Percentiles rank a stretch among this genome's conserved stretches.
Conservation (phyloP, 805 yeast genomes). For the Pichia gijzeniarum region DNA sequence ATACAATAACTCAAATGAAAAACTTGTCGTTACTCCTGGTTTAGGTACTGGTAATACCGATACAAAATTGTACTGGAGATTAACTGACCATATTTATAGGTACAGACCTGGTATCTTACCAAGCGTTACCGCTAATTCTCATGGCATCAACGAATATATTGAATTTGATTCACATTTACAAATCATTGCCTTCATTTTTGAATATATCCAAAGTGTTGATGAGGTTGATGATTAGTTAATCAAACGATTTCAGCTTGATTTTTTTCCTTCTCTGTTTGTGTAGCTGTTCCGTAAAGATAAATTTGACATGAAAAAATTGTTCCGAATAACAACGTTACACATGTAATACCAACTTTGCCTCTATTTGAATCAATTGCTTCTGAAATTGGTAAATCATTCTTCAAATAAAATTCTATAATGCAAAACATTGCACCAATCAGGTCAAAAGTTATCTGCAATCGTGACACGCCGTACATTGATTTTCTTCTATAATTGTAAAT, state of each 20-base stretch:
- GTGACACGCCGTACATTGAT: conserved; percentile 42
- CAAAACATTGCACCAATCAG: conserved; percentile 37
- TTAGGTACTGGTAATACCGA: conserved; percentile 68
- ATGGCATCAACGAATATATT: conserved; percentile 61
- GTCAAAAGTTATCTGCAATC: conserved; percentile 35
- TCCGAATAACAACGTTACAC: conserved; percentile 31
- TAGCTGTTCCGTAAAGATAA: conserved; percentile 16
- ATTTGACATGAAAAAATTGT: conserved; percentile 25
- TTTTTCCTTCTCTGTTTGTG: conserved; percentile 2
- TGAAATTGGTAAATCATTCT: conserved; percentile 24
- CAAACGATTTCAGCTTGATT: background rate
- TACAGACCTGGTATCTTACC: conserved; percentile 43
- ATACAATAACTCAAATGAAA: conserved; percentile 16
- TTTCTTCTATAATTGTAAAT: conserved; percentile 34
- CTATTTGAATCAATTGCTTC: conserved; percentile 34
- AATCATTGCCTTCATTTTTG: conserved; percentile 48
- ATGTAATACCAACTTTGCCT: conserved; percentile 38
- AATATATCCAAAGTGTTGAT: conserved; percentile 42
- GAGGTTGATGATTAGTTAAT: conserved; percentile 11
- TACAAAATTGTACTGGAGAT: conserved; percentile 55
- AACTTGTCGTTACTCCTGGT: conserved; percentile 47
- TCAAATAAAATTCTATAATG: conserved; percentile 34
- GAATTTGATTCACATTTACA: conserved; percentile 51
- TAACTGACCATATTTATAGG: conserved; percentile 55
- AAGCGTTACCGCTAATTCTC: conserved; percentile 39